Evolutionary conservation across 208 protist genomes (phyloP), one percentile per base, ranked within the genome.

Genomic region (Trypanosomatidae sp.): DNA sequence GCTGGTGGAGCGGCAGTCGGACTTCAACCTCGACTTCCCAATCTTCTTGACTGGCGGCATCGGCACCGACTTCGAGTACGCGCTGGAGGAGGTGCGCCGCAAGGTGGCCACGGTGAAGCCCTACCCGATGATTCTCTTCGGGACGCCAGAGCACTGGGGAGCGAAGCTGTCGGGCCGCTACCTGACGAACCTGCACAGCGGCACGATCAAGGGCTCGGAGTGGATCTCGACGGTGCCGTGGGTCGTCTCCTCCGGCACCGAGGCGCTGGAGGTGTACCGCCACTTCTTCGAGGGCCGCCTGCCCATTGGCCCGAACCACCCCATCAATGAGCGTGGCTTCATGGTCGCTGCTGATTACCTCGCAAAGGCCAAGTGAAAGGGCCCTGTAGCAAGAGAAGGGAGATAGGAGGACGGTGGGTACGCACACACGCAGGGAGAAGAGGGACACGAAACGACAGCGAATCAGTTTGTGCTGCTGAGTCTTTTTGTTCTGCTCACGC

Each of bases 61-160:
- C 58, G 95, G 95, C 46, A 98, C 95, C 3, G 95, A 98, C 74
- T 98, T 98, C 83, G 95, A 98, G 89, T 97, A 96, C 79, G 85
- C 93, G 22, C 85, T 98, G 44, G 95, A 98, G 76, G 93, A 98
- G 89, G 95, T 98, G 53, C 91, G 93, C 47, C 91, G 95, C 52
- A 98, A 98, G 80, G 95, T 98, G 36, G 93, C 90, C 41, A 91
- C 95, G 47, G 86, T 91, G n/a, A 73, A 88, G 36, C 74, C 91
- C 15, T 75, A 91, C 68, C 95, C 95, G 5, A 82, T 98, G 56
- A 85, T 98, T 65, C 83, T 98, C 50, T 97, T 98, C 55, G 95
- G 95, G 41, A 77, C 90, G 15, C 25, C 74, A 4, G 81, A 92
- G 60, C 83, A 97, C 81, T 98, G 85, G 81, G 79, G 70, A 7